phyloP scores from a whole-genome alignment of 2,329 filamentous ascomycete genomes.

The Talaromyces sp. region DNA sequence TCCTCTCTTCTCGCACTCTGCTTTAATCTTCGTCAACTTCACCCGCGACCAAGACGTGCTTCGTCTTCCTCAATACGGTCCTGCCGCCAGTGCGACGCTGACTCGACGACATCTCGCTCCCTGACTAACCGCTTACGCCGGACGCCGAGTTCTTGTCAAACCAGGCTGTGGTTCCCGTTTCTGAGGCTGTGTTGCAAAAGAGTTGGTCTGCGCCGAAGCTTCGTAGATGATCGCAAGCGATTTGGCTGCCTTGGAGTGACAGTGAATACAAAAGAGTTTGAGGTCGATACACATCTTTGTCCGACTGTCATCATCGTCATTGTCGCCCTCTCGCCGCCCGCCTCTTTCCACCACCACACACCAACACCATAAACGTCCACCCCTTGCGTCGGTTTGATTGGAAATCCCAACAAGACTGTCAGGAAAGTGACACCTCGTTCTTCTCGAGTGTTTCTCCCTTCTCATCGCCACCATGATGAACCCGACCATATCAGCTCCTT shows the following conservation, averaged over 20 bases:
- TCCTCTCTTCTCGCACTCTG: not conserved
- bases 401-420: slow-evolving; percentile 8
- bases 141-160: slow-evolving; percentile 9
- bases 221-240: not conserved
- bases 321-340: slow-evolving; percentile 12
- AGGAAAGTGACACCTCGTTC: not conserved
- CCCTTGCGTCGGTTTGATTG: slow-evolving; percentile 13
- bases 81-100: slow-evolving; percentile 16
- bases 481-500: slow-evolving; percentile 26
- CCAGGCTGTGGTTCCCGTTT: slow-evolving; percentile 10
- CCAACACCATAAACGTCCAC: not conserved
- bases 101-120: slow-evolving; percentile 5
- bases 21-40: not conserved
- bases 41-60: slow-evolving; percentile 9
- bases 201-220: not conserved
- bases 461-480: slow-evolving; percentile 16
- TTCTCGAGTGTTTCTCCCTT: not conserved
- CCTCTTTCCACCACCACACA: slow-evolving; percentile 11
- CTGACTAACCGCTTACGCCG: slow-evolving; percentile 5
- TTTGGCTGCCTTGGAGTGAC: not conserved
- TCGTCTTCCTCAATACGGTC: slow-evolving; percentile 14
- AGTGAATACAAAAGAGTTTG: not conserved
- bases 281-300: slow-evolving; percentile 1
- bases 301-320: slow-evolving; percentile 12
- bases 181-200: slow-evolving; percentile 11